Evolutionary conservation across 179 eudicot species (phyloP), one percentile per base, ranked within the genome.

Genomic region (Corrigiola litoralis): DNA sequence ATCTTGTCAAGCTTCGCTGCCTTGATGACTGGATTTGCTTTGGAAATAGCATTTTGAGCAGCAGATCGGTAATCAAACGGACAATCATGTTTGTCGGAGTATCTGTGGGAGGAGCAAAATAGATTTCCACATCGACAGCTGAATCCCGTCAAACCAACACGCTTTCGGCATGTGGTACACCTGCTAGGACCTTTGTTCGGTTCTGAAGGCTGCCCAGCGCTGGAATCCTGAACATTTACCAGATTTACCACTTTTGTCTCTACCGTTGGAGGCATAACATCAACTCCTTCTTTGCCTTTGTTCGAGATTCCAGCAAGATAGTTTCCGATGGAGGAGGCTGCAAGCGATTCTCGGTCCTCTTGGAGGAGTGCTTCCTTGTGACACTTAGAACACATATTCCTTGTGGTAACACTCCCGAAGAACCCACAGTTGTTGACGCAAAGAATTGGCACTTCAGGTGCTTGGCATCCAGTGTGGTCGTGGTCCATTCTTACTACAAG

Each of bases 301-400:
- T 76, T 72, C 9, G 80, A 71, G 48, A 69, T 49, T 17, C 95
- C 95, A 32, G 84, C 86, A 14, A 86, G 83, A 17, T 84, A 66
- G 68, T 56, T 84, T 31, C 76, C 83, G 48, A 85, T 70, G 42
- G 91, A 85, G 20, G 88, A 69, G 32, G 78, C 84, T 21, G 89
- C 95, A 14, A 86, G 76, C 51, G 81, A 71, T 38, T 87, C 82
- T 24, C 84, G 89, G 42, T 84, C 83, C 53, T 86, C 81, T 32
- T 84, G 80, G 70, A 85, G 63, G 11, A 82, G 28, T 54, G 76
- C 57, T 63, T 87, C 95, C 51, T 78, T 84, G 79, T 87, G 89
- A 55, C 97, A 90, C 73, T 90, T 90, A 63, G 97, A 90, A 49
- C 97, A 90, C 92, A 90, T 82, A 66, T 85, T 84, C 83, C 81